These are phyloP conservation scores for Lycium barbarum DNA, from an alignment of 257 asterid genomes.

Conservation along the genomic window DNA sequence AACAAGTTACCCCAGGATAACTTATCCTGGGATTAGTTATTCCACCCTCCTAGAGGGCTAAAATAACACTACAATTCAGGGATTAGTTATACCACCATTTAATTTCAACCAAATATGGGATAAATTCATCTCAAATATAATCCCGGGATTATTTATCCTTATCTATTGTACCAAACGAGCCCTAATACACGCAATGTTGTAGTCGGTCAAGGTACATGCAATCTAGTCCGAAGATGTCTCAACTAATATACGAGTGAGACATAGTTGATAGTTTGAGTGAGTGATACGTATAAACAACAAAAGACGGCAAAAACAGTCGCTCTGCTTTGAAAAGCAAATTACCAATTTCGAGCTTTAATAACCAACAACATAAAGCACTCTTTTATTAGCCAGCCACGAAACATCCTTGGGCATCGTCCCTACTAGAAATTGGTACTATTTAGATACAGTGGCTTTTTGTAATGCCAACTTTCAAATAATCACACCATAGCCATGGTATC, in stretches of 20 bases:
- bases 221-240: neutral
- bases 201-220: neutral
- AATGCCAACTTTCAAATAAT: neutral
- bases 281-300: neutral
- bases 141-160: too few relatives aligned
- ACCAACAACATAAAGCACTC: neutral
- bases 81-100: too few relatives aligned
- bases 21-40: too few relatives aligned
- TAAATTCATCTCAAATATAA: too few relatives aligned
- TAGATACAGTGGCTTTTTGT: neutral
- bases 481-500: too few relatives aligned
- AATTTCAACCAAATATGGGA: too few relatives aligned
- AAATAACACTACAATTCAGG: too few relatives aligned
- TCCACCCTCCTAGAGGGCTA: too few relatives aligned
- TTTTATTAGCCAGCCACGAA: conserved; percentile 14
- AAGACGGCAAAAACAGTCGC: neutral
- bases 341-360: neutral
- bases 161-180: too few relatives aligned
- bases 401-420: neutral
- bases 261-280: neutral
- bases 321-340: neutral
- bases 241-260: conserved; percentile 7
- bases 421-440: neutral
- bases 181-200: too few relatives aligned
- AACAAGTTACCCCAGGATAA: too few relatives aligned